Conservation (phyloP, 371 early-diverging fungal species). For the Choanephora cucurbitarum region DNA sequence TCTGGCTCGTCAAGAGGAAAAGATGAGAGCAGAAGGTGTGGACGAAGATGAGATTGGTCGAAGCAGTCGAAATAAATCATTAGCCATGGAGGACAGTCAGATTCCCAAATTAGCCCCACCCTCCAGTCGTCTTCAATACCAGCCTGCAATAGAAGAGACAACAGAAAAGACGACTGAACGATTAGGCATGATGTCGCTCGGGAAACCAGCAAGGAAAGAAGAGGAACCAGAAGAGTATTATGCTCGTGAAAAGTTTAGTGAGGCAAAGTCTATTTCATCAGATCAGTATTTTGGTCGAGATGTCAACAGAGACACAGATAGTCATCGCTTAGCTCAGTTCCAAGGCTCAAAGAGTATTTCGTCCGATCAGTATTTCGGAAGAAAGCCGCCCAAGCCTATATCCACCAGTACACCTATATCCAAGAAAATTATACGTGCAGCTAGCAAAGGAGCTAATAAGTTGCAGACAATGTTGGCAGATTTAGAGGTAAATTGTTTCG, state of each 20-base stretch:
- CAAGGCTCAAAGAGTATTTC: constrained; percentile 76
- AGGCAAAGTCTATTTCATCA: constrained; percentile 80
- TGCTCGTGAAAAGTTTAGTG: constrained; percentile 70
- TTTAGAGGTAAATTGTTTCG: constrained; percentile 19
- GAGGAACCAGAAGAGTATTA: constrained; percentile 24
- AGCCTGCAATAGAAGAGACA: background rate
- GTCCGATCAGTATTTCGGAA: constrained; percentile 77
- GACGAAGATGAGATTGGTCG: constrained; percentile 16
- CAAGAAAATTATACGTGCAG: constrained; percentile 31
- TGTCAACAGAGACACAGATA: too few relatives aligned
- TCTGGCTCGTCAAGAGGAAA: constrained; percentile 16
- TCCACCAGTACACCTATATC: constrained; percentile 17
- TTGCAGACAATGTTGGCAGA: constrained; percentile 29
- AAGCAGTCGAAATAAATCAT: constrained; percentile 3
- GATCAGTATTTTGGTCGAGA: constrained; percentile 89
- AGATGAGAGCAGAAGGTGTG: constrained; percentile 11
- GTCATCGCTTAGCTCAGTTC: constrained; percentile 70
- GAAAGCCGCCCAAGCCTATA: constrained; percentile 20
- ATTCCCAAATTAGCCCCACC: constrained; percentile 24
- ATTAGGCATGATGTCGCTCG: constrained; percentile 15
- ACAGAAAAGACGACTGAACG: constrained; percentile 4
- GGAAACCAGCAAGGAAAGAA: background rate
- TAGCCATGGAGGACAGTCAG: background rate
- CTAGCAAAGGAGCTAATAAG: constrained; percentile 42
- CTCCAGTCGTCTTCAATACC: constrained; percentile 11